Percentiles rank a stretch among this genome's conserved stretches.
Evolutionary conservation across 2,329 filamentous ascomycete genomes (phyloP).

Genomic region (Aspergillus tanneri): DNA sequence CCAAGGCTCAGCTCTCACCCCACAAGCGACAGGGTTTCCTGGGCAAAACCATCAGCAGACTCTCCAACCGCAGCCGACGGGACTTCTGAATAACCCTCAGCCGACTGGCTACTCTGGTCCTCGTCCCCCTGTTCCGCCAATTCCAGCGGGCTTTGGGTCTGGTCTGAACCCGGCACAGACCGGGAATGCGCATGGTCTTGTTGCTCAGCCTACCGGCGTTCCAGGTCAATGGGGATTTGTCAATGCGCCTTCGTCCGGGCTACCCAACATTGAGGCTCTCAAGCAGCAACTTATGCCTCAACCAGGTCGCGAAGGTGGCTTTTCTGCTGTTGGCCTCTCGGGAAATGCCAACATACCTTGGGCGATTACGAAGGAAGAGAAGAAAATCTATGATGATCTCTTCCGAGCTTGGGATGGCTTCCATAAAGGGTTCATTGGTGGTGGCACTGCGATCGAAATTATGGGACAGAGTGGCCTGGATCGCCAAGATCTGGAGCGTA

Average conservation of each 20-base stretch:
- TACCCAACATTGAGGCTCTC: constrained; percentile 91
- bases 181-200: constrained; percentile 69
- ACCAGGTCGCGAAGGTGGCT: constrained; percentile 80
- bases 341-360: constrained; percentile 96
- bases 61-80: constrained; percentile 68
- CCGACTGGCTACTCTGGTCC: constrained; percentile 78
- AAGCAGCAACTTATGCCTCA: constrained; percentile 98
- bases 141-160: constrained; percentile 73
- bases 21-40: constrained; percentile 46
- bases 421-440: constrained; percentile 85
- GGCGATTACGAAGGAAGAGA: constrained; percentile 98
- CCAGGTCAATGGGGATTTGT: constrained; percentile 99
- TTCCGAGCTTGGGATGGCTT: constrained; percentile 98
- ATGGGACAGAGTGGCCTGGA: constrained; percentile 94
- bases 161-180: constrained; percentile 61
- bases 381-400: constrained; percentile 90
- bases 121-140: constrained; percentile 72
- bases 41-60: constrained; percentile 51
- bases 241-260: constrained; percentile 81
- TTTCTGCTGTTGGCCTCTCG: constrained; percentile 80
- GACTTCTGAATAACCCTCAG: constrained; percentile 69
- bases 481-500: constrained; percentile 81
- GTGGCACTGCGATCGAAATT: constrained; percentile 92
- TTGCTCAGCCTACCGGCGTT: constrained; percentile 88
- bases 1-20: constrained; percentile 34